These are phyloP conservation scores for Solanum appendiculatum DNA, from an alignment of 257 asterid species.

Conservation along the genomic window DNA sequence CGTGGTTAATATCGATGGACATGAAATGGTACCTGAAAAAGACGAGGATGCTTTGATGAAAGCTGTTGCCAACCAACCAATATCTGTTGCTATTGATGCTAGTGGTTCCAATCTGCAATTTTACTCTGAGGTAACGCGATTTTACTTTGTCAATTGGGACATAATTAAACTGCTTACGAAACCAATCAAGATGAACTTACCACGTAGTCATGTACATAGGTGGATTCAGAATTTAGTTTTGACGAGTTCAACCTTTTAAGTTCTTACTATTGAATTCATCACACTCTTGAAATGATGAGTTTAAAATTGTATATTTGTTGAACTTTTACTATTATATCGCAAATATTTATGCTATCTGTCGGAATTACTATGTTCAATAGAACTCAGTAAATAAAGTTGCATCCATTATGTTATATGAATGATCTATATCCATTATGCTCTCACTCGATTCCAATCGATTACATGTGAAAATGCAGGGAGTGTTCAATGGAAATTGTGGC, in stretches of 20 bases:
- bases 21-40: conserved; percentile 62
- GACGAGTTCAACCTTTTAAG: neutral
- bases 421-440: neutral
- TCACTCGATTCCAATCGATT: neutral
- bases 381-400: neutral
- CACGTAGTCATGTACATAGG: neutral
- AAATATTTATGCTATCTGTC: neutral
- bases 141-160: neutral
- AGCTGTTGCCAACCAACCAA: conserved; percentile 83
- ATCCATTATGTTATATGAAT: neutral
- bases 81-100: conserved; percentile 82
- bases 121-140: conserved; percentile 55
- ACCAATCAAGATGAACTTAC: neutral
- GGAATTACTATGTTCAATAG: neutral
- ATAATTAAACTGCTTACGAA: neutral
- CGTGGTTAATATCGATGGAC: conserved; percentile 65
- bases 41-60: conserved; percentile 71
- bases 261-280: neutral
- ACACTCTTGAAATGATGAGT: neutral
- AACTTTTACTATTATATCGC: neutral
- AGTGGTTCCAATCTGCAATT: conserved; percentile 60
- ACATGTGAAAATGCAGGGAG: conserved; percentile 37
- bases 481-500: conserved; percentile 48
- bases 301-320: neutral
- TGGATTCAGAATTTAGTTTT: neutral